Evolutionary conservation across 176 grass and related monocot genomes (phyloP).

Genomic region (Oryza glaberrima): DNA sequence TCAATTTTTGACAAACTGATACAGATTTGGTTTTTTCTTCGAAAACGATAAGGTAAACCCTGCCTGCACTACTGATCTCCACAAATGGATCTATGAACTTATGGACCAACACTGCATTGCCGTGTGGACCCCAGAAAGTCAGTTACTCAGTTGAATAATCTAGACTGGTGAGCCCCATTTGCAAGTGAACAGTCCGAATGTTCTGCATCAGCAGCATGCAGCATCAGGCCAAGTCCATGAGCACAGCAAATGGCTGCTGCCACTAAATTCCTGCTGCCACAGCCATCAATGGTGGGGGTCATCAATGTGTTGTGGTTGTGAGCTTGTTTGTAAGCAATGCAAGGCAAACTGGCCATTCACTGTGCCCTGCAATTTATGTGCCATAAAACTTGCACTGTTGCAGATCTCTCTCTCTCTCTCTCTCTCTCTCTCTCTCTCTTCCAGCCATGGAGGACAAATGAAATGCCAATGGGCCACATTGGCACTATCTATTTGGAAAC

Average conservation of each 20-base stretch:
- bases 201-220: slow-evolving; percentile 18
- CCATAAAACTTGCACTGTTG: slow-evolving; percentile 37
- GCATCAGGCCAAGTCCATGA: slow-evolving; percentile 47
- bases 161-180: background rate
- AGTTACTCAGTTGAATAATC: slow-evolving; percentile 27
- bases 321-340: slow-evolving; percentile 26
- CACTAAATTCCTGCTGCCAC: slow-evolving; percentile 50
- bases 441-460: background rate
- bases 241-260: slow-evolving; percentile 48
- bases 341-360: slow-evolving; percentile 58
- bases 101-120: background rate
- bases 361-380: slow-evolving; percentile 63
- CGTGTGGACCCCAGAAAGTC: slow-evolving; percentile 7
- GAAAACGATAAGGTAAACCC: too few relatives aligned
- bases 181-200: slow-evolving; percentile 38
- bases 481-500: background rate
- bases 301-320: slow-evolving; percentile 38
- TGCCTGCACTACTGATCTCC: background rate
- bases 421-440: background rate
- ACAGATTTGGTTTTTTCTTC: too few relatives aligned
- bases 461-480: slow-evolving; percentile 31
- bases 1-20: too few relatives aligned
- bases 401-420: background rate
- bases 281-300: slow-evolving; percentile 44
- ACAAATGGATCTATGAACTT: slow-evolving; percentile 6